phyloP scores from a whole-genome alignment of 768 basidiomycete genomes.

The Megacollybia marginata region DNA sequence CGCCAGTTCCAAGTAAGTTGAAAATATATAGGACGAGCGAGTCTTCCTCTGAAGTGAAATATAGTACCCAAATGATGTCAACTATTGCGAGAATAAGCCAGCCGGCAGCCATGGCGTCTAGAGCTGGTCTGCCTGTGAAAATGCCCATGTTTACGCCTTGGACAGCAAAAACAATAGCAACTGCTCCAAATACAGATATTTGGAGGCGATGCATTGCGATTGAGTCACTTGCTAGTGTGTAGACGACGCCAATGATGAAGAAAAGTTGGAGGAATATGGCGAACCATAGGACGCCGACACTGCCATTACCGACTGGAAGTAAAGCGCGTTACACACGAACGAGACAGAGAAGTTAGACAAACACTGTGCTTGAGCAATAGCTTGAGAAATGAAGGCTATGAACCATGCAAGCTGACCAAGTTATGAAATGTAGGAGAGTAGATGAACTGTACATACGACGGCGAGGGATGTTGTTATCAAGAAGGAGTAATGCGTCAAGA shows the following conservation, averaged over 20 bases:
- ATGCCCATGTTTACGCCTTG: conserved; percentile 63
- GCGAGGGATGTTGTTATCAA: conserved; percentile 81
- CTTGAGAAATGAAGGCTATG: conserved; percentile 71
- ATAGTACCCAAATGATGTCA: conserved; percentile 92
- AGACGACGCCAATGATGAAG: conserved; percentile 65
- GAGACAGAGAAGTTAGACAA: conserved; percentile 6
- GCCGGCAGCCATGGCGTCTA: conserved; percentile 85
- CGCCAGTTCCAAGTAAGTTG: conserved; percentile 82
- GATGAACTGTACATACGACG: conserved; percentile 43
- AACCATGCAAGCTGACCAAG: conserved; percentile 57
- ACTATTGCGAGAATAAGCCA: conserved; percentile 91
- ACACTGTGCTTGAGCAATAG: conserved; percentile 53
- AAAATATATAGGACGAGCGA: conserved; percentile 79
- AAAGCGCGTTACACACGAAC: neutral
- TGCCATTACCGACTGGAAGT: conserved; percentile 29
- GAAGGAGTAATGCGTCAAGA: conserved; percentile 88
- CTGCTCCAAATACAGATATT: conserved; percentile 81
- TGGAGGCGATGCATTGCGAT: conserved; percentile 91
- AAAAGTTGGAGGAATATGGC: conserved; percentile 72
- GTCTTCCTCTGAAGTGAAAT: conserved; percentile 96
- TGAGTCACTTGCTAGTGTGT: conserved; percentile 79
- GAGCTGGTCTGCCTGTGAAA: conserved; percentile 41
- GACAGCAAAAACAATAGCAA: conserved; percentile 86
- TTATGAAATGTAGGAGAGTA: conserved; percentile 3
- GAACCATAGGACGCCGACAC: conserved; percentile 73